These are phyloP conservation scores for Exophiala sp. DNA, from an alignment of 2,329 filamentous ascomycete genomes.

Conservation along the genomic window DNA sequence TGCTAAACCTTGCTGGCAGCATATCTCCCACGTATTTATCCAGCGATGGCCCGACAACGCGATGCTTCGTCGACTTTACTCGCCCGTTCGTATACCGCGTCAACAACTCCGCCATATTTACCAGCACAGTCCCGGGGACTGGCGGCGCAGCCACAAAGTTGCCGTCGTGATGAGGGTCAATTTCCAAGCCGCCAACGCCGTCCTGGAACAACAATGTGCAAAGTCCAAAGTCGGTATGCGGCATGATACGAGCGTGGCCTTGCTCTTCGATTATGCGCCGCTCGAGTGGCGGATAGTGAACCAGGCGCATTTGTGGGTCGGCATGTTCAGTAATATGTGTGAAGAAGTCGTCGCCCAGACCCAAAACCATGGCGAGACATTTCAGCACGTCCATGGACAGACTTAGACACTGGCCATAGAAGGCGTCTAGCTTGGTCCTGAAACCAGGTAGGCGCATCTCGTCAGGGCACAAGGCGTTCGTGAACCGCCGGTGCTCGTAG, in stretches of 20 bases:
- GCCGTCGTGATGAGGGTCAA: conserved; percentile 28
- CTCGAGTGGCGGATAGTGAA: conserved; percentile 36
- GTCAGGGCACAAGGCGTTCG: conserved; percentile 16
- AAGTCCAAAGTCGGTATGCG: conserved; percentile 44
- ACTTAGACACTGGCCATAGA: conserved; percentile 46
- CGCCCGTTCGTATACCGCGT: conserved; percentile 51
- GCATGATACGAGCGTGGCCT: conserved; percentile 24
- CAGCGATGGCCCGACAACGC: conserved; percentile 35
- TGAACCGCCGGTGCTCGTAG: conserved; percentile 24
- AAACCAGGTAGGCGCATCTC: conserved; percentile 43
- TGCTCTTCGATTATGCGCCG: conserved; percentile 24
- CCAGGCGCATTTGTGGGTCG: conserved; percentile 31
- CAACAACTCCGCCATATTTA: conserved; percentile 54
- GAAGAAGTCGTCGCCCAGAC: conserved; percentile 54
- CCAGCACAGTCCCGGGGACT: conserved; percentile 47
- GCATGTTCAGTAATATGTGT: conserved; percentile 53
- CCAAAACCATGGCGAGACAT: conserved; percentile 54
- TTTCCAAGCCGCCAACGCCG: conserved; percentile 46
- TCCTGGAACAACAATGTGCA: conserved; percentile 49
- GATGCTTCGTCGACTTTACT: conserved; percentile 52
- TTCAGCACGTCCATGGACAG: conserved; percentile 52
- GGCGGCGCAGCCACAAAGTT: conserved; percentile 28
- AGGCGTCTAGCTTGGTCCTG: conserved; percentile 40
- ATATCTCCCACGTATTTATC: conserved; percentile 20
- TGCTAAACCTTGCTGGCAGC: conserved; percentile 29